A percentile compares a stretch with the other conserved stretches of the same genome.
Conservation (phyloP, 371 early-diverging fungal genomes). For the Amoeboaphelidium protococcarum region DNA sequence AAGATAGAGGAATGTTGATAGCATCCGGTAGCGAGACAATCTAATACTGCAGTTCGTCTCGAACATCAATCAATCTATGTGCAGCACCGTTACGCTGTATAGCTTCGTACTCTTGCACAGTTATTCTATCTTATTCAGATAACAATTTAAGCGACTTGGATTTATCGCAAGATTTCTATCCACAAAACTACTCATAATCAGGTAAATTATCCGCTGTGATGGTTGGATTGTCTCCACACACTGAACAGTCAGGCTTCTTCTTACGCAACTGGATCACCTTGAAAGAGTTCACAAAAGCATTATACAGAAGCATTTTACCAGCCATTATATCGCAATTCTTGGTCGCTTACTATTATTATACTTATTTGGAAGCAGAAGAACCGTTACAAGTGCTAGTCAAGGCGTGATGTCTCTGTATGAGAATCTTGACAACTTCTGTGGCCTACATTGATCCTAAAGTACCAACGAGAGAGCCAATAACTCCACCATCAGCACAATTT, state of each 20-base stretch:
- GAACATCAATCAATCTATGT: constrained; percentile 63
- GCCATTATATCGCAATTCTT: constrained; percentile 3
- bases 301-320: neutral
- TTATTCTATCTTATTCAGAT: constrained; percentile 3
- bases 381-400: neutral
- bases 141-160: constrained; percentile 1
- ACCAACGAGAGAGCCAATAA: constrained; percentile 85
- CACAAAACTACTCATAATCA: constrained; percentile 78
- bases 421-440: constrained; percentile 72
- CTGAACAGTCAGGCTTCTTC: constrained; percentile 36
- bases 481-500: constrained; percentile 92
- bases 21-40: constrained; percentile 46
- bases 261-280: constrained; percentile 45
- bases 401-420: constrained; percentile 4
- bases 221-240: constrained; percentile 59
- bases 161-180: constrained; percentile 39
- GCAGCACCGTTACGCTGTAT: constrained; percentile 10
- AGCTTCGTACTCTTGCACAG: constrained; percentile 13
- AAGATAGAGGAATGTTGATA: constrained; percentile 10
- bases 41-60: constrained; percentile 47
- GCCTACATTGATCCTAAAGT: constrained; percentile 88
- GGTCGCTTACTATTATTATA: too few relatives aligned
- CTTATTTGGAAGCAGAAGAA: too few relatives aligned
- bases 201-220: constrained; percentile 27
- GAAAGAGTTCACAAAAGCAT: constrained; percentile 19